Conservation (phyloP, 179 eudicot species). For the Spergularia azorica region DNA sequence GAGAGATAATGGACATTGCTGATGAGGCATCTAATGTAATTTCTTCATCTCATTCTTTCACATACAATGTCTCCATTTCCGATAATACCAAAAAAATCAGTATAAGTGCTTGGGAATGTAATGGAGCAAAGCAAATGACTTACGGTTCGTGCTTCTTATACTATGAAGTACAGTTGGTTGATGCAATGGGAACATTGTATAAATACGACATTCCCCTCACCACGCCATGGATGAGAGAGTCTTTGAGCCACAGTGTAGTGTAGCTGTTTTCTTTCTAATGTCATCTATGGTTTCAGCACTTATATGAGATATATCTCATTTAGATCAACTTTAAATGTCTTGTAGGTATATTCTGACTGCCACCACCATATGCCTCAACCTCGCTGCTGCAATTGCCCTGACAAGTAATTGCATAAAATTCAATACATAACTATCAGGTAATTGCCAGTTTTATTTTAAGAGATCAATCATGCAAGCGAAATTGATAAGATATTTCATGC, state of each 20-base stretch:
- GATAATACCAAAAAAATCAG: neutral
- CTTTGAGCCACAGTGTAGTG: too few species aligned
- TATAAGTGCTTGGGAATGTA: too few species aligned
- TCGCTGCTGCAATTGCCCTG: conserved; percentile 50
- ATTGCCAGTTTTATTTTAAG: conserved; percentile 12
- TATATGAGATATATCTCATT: neutral
- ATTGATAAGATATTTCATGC: conserved; percentile 98
- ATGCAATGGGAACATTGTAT: too few species aligned
- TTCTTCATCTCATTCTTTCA: neutral
- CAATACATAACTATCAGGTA: neutral
- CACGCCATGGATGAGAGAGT: too few species aligned
- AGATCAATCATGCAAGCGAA: conserved; percentile 86
- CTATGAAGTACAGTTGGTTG: too few species aligned
- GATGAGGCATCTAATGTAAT: conserved; percentile 65
- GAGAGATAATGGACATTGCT: conserved; percentile 58
- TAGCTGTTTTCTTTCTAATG: too few species aligned
- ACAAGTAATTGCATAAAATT: conserved; percentile 44
- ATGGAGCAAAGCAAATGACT: neutral
- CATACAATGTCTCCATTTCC: neutral
- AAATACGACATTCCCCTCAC: too few species aligned
- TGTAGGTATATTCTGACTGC: conserved; percentile 60
- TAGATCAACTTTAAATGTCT: neutral
- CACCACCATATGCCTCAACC: conserved; percentile 45
- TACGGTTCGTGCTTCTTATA: too few species aligned
- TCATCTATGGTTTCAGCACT: too few species aligned